phyloP scores from a whole-genome alignment of 768 basidiomycete genomes.

The Paxillus ammoniavirescens region DNA sequence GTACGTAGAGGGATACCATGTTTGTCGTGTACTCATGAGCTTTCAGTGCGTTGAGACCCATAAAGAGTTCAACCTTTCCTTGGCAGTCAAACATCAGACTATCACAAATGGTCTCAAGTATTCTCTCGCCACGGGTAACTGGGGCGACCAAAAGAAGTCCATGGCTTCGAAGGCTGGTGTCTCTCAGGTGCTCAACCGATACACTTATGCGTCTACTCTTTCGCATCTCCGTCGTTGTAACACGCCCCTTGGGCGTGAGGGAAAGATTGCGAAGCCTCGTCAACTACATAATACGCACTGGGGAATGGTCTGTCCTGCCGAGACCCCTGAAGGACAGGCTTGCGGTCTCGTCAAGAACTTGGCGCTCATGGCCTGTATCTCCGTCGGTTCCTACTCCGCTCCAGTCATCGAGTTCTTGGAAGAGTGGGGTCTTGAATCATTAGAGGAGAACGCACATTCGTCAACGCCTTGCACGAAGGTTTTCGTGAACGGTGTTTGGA shows the following conservation, averaged over 20 bases:
- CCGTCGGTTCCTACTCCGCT: slow-evolving; percentile 93
- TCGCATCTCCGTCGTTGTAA: slow-evolving; percentile 98
- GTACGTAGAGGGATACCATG: slow-evolving; percentile 37
- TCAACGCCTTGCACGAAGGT: slow-evolving; percentile 88
- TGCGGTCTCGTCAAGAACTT: slow-evolving; percentile 99
- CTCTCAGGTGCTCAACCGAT: slow-evolving; percentile 96
- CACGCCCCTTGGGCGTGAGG: slow-evolving; percentile 96
- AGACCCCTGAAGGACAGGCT: slow-evolving; percentile 99
- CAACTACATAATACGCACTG: slow-evolving; percentile 99
- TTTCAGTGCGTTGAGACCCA: slow-evolving; percentile 91
- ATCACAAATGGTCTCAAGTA: slow-evolving; percentile 99
- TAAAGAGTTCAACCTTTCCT: slow-evolving; percentile 88
- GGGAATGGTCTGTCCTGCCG: slow-evolving; percentile 99
- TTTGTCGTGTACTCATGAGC: slow-evolving; percentile 1
- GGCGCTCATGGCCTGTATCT: slow-evolving; percentile 96
- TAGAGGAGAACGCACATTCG: slow-evolving; percentile 91
- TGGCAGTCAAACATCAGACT: slow-evolving; percentile 94
- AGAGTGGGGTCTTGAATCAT: slow-evolving; percentile 95
- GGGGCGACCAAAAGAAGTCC: slow-evolving; percentile 99
- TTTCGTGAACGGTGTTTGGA: slow-evolving; percentile 99
- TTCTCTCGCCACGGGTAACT: slow-evolving; percentile 97
- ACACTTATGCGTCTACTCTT: slow-evolving; percentile 97
- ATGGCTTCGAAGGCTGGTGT: slow-evolving; percentile 99
- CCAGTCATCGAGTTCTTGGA: slow-evolving; percentile 98
- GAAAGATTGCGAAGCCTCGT: slow-evolving; percentile 98